A percentile compares a stretch with the other conserved stretches of the same genome.
Conservation (phyloP, 768 basidiomycete species). For the Guyanaporus albipodus region DNA sequence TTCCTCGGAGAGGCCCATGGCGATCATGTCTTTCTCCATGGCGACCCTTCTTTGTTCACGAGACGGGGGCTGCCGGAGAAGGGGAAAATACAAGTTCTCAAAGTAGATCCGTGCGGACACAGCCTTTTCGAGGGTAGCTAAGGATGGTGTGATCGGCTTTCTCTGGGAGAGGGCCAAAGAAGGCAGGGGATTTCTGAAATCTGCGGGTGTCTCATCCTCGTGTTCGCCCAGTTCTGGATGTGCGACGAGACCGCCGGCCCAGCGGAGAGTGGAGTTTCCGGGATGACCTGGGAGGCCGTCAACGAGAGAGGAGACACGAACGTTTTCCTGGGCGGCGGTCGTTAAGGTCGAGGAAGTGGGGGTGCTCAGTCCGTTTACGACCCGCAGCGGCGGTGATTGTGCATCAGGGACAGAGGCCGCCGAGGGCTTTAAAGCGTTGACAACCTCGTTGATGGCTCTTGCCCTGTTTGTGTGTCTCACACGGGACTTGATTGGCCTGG, state of each 20-base stretch:
- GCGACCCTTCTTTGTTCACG: constrained; percentile 81
- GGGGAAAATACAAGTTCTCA: constrained; percentile 83
- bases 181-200: constrained; percentile 26
- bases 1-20: constrained; percentile 62
- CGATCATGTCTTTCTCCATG: constrained; percentile 84
- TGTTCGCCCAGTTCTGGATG: constrained; percentile 67
- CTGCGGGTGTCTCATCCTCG: constrained; percentile 40
- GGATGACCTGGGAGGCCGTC: constrained; percentile 52
- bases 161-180: constrained; percentile 37
- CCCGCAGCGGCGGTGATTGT: constrained; percentile 56
- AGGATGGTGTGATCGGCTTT: constrained; percentile 74
- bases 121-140: constrained; percentile 90
- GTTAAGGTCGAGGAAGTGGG: constrained; percentile 69
- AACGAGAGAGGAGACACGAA: constrained; percentile 39
- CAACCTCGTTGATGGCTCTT: constrained; percentile 72
- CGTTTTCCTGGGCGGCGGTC: constrained; percentile 71
- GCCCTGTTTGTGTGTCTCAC: constrained; percentile 65
- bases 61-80: constrained; percentile 80
- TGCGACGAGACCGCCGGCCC: constrained; percentile 54
- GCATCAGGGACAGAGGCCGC: constrained; percentile 39
- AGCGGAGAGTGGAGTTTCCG: constrained; percentile 58
- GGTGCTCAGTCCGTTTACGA: constrained; percentile 74
- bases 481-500: constrained; percentile 78
- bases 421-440: constrained; percentile 63
- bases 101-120: constrained; percentile 92